Conservation (phyloP, 1,284 basidiomycete species). For the Vanrija humicola region DNA sequence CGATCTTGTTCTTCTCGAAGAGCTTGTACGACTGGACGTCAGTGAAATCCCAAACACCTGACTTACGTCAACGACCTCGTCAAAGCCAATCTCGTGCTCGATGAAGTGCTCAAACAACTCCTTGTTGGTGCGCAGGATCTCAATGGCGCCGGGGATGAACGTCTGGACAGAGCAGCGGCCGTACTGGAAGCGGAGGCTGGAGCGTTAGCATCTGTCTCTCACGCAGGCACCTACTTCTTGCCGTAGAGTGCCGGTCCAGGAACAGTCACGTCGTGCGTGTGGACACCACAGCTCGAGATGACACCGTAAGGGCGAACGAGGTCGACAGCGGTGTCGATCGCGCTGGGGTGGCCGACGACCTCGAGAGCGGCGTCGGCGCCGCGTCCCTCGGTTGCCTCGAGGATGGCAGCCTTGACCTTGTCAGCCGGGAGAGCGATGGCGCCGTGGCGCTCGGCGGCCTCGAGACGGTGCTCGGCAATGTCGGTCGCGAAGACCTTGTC, state of each 20-base stretch:
- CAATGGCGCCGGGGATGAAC: constrained; percentile 68
- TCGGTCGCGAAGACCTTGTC: constrained; percentile 41
- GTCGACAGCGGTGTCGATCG: constrained; percentile 67
- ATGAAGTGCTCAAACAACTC: constrained; percentile 44
- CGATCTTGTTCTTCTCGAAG: constrained; percentile 45
- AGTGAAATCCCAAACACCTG: background rate
- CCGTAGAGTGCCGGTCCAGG: constrained; percentile 61
- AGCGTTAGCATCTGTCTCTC: background rate
- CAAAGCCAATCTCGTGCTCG: constrained; percentile 37
- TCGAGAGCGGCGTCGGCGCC: constrained; percentile 54
- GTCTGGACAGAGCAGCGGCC: constrained; percentile 83
- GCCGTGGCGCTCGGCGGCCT: constrained; percentile 41
- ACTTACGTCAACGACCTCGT: constrained; percentile 40
- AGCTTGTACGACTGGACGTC: constrained; percentile 38
- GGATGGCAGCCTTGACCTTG: constrained; percentile 29
- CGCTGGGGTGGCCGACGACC: constrained; percentile 73
- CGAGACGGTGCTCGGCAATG: constrained; percentile 24
- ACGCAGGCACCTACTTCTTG: constrained; percentile 57
- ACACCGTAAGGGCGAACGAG: constrained; percentile 75
- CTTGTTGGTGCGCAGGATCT: constrained; percentile 55
- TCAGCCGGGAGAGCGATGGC: constrained; percentile 39
- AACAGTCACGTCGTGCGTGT: constrained; percentile 36
- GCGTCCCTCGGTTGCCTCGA: constrained; percentile 40
- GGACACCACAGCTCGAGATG: constrained; percentile 72
- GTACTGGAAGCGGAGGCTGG: constrained; percentile 34